Percentiles rank a stretch among this genome's conserved stretches.
Conservation (phyloP, 208 protist species). For the Trypanosoma vivax region DNA sequence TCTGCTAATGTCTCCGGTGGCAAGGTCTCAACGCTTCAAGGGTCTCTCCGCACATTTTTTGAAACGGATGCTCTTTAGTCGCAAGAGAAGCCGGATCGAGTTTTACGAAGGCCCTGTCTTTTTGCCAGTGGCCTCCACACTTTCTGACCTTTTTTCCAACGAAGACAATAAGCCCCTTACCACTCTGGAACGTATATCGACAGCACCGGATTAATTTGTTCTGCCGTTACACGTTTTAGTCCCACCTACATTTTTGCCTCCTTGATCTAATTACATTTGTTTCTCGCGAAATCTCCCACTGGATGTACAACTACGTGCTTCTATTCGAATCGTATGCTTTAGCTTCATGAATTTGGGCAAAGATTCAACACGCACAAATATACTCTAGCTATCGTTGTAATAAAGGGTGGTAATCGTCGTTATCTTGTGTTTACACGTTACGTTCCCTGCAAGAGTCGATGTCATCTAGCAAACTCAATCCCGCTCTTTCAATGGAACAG, state of each 20-base stretch:
- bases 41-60: conserved; percentile 12
- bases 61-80: conserved; percentile 31
- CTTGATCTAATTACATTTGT: not conserved
- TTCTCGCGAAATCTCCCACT: too few relatives aligned
- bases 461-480: conserved; percentile 35
- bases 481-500: conserved; percentile 61
- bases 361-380: too few relatives aligned
- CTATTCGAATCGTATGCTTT: too few relatives aligned
- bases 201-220: not conserved
- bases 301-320: too few relatives aligned
- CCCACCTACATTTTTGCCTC: not conserved
- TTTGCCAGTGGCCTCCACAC: conserved; percentile 18
- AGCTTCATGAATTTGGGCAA: too few relatives aligned
- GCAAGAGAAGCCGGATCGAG: conserved; percentile 33
- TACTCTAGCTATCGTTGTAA: not conserved
- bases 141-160: conserved; percentile 18
- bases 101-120: conserved; percentile 20
- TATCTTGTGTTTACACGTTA: conserved; percentile 9
- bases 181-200: conserved; percentile 19
- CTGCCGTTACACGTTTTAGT: not conserved
- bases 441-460: conserved; percentile 9
- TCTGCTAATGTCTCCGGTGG: conserved; percentile 31
- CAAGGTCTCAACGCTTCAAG: not conserved
- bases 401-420: not conserved
- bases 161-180: conserved; percentile 6